These are phyloP conservation scores for Xylariaceae sp. DNA, from an alignment of 2,329 filamentous ascomycete genomes.

Conservation along the genomic window DNA sequence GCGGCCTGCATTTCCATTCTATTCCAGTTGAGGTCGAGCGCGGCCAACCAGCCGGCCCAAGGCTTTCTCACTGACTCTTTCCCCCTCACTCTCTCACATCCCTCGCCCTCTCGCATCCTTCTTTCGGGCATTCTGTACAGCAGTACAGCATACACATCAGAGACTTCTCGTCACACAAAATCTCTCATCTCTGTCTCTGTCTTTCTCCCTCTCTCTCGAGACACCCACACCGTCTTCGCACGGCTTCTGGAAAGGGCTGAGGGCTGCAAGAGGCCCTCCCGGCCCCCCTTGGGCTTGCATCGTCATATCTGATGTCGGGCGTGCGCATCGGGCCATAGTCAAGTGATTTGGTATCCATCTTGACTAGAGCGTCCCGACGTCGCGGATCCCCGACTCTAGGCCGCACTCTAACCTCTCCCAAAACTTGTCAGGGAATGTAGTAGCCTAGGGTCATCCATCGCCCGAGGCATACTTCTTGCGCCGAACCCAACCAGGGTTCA, in stretches of 20 bases:
- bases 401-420: conserved; percentile 8
- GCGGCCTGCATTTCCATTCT: background rate
- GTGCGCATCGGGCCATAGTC: conserved; percentile 17
- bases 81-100: background rate
- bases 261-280: conserved; percentile 18
- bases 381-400: conserved; percentile 15
- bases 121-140: too few relatives aligned
- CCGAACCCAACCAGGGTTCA: too few relatives aligned
- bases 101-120: background rate
- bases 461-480: conserved; percentile 19
- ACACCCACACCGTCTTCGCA: conserved; percentile 4
- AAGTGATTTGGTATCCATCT: conserved; percentile 13
- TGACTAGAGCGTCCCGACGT: conserved; percentile 13
- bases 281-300: conserved; percentile 1
- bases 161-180: too few relatives aligned
- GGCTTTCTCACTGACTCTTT: conserved; percentile 20
- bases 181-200: background rate
- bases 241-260: conserved; percentile 21
- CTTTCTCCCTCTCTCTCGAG: background rate
- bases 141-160: too few relatives aligned
- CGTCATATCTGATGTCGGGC: conserved; percentile 6
- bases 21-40: conserved; percentile 2
- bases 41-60: conserved; percentile 27
- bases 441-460: conserved; percentile 2
- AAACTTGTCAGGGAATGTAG: background rate